Evolutionary conservation across 768 basidiomycete species (phyloP).

Genomic region (Ephemerocybe angulata): DNA sequence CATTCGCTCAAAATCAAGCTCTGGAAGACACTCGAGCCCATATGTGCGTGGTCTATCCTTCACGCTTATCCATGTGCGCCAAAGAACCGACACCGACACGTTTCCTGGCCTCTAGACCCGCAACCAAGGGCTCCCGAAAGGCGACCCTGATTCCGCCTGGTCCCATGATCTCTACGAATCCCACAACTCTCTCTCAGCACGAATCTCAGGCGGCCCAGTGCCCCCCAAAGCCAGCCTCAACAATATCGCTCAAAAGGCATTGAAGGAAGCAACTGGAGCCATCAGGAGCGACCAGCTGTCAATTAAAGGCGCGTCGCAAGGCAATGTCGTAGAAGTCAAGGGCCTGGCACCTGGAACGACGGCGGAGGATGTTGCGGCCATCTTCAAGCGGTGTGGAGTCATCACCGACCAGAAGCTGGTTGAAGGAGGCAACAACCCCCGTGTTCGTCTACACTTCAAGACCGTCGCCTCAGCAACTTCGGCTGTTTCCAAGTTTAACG

Average conservation of each 20-base stretch:
- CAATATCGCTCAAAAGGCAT: conserved; percentile 54
- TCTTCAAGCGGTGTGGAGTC: conserved; percentile 76
- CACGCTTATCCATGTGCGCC: conserved; percentile 19
- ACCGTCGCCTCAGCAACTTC: conserved; percentile 54
- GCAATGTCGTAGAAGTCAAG: conserved; percentile 72
- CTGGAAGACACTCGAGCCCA: conserved; percentile 41
- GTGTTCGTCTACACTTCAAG: conserved; percentile 74
- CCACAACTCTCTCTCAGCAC: conserved; percentile 58
- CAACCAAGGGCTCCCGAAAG: conserved; percentile 54
- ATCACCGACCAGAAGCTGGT: conserved; percentile 48
- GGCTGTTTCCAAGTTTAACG: conserved; percentile 73
- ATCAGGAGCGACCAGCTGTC: conserved; percentile 34
- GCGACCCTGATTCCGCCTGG: conserved; percentile 65
- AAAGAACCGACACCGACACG: conserved; percentile 16
- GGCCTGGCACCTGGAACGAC: conserved; percentile 76
- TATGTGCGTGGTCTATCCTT: conserved; percentile 44
- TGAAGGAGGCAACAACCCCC: conserved; percentile 38
- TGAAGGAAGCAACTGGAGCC: conserved; percentile 53
- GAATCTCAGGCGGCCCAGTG: conserved; percentile 43
- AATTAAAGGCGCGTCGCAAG: conserved; percentile 66
- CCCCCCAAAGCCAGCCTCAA: conserved; percentile 51
- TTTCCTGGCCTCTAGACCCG: conserved; percentile 39
- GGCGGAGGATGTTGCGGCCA: conserved; percentile 79
- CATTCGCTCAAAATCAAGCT: conserved; percentile 39
- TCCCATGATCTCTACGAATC: conserved; percentile 68